Evolutionary conservation across 2,329 filamentous ascomycete genomes (phyloP).

Genomic region (Colletotrichum sp.): DNA sequence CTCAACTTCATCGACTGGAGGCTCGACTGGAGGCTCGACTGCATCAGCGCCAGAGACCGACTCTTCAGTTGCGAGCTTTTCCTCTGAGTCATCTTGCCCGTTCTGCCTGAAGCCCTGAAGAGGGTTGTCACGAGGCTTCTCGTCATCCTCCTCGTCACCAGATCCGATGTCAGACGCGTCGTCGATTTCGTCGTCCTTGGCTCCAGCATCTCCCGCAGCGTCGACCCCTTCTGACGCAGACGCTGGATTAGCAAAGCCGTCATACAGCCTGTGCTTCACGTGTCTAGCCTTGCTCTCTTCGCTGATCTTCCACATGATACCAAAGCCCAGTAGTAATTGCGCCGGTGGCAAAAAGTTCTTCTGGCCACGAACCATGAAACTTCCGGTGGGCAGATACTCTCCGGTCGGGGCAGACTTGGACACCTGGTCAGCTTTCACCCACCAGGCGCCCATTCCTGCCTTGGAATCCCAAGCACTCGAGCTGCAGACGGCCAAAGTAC

Average conservation of each 20-base stretch:
- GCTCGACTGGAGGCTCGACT: slow-evolving; percentile 22
- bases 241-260: slow-evolving; percentile 27
- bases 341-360: slow-evolving; percentile 93
- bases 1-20: slow-evolving; percentile 11
- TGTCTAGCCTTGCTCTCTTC: slow-evolving; percentile 86
- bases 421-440: slow-evolving; percentile 90
- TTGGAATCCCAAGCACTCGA: slow-evolving; percentile 97
- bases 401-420: slow-evolving; percentile 83
- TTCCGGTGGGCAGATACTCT: slow-evolving; percentile 79
- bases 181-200: slow-evolving; percentile 33
- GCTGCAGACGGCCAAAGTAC: slow-evolving; percentile 81
- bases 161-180: slow-evolving; percentile 37
- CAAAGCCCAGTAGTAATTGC: slow-evolving; percentile 86
- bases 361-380: slow-evolving; percentile 81
- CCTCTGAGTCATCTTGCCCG: slow-evolving; percentile 31
- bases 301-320: slow-evolving; percentile 85
- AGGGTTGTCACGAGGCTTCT: slow-evolving; percentile 40
- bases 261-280: slow-evolving; percentile 67
- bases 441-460: slow-evolving; percentile 94
- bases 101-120: slow-evolving; percentile 34
- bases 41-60: background rate
- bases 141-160: slow-evolving; percentile 35
- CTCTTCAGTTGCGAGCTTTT: slow-evolving; percentile 24
- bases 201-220: slow-evolving; percentile 20
- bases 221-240: background rate